These are phyloP conservation scores for Dysphania ambrosioides DNA, from an alignment of 148 eudicot species.

Conservation along the genomic window DNA sequence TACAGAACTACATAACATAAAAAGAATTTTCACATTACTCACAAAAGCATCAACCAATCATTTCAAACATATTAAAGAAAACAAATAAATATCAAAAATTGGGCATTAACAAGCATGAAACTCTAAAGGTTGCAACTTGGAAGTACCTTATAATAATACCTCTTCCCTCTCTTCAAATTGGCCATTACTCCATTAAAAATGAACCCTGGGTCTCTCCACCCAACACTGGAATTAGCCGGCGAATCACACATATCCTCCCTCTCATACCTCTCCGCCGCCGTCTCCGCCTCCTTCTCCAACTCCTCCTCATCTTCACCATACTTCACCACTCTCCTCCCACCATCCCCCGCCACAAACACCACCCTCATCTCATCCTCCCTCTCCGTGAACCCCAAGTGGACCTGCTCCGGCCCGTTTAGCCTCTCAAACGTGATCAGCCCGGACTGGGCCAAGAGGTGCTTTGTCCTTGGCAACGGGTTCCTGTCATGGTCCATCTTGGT, in stretches of 20 bases:
- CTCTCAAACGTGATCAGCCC: conserved; percentile 42
- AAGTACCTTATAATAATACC: conserved; percentile 79
- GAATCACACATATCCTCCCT: conserved; percentile 81
- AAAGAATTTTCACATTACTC: too few relatives aligned
- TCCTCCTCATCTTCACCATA: conserved; percentile 46
- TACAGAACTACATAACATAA: too few relatives aligned
- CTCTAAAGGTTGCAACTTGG: too few relatives aligned
- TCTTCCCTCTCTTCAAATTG: conserved; percentile 53
- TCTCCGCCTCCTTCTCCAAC: conserved; percentile 30
- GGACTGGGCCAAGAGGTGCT: conserved; percentile 48
- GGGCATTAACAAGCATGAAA: not conserved
- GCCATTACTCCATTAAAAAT: conserved; percentile 74
- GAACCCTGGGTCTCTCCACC: conserved; percentile 99
- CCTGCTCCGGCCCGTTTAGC: conserved; percentile 82
- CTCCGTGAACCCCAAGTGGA: conserved; percentile 65
- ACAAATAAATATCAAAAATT: not conserved
- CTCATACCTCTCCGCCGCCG: conserved; percentile 62
- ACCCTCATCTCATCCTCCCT: conserved; percentile 75
- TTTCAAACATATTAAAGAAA: not conserved
- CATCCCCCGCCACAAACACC: conserved; percentile 68
- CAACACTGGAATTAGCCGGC: conserved; percentile 80
- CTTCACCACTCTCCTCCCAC: conserved; percentile 54
- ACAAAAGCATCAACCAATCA: too few relatives aligned
- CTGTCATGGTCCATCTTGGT: conserved; percentile 58
- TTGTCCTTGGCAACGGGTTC: conserved; percentile 79